Percentiles rank a stretch among this genome's conserved stretches.
Conservation (phyloP, 257 asterid species). For the Eustoma russellianum region DNA sequence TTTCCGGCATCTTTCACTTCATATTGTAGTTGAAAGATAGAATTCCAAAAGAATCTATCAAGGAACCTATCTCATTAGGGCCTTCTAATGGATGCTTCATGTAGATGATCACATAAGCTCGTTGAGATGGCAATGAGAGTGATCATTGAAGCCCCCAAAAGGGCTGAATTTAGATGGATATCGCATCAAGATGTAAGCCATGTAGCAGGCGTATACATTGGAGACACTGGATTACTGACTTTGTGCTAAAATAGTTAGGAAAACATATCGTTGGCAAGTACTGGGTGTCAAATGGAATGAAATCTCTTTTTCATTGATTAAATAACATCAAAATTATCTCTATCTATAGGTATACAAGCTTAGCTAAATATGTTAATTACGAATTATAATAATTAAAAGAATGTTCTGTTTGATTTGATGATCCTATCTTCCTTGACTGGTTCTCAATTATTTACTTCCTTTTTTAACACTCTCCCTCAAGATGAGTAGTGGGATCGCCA, state of each 20-base stretch:
- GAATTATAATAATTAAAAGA: too few species aligned
- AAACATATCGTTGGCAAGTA: conserved; percentile 85
- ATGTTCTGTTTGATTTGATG: too few species aligned
- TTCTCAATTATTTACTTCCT: too few species aligned
- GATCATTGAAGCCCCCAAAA: conserved; percentile 76
- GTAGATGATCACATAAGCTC: conserved; percentile 94
- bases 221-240: conserved; percentile 88
- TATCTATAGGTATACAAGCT: too few species aligned
- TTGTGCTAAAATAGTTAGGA: conserved; percentile 86
- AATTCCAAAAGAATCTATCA: conserved; percentile 42
- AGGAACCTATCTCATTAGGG: conserved; percentile 31
- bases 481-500: too few species aligned
- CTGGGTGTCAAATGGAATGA: too few species aligned
- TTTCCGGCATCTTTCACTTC: conserved; percentile 59
- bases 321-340: too few species aligned
- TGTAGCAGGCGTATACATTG: conserved; percentile 73
- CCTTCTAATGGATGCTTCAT: conserved; percentile 63
- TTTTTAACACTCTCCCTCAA: too few species aligned
- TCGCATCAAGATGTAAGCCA: conserved; percentile 87
- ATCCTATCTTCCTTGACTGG: too few species aligned
- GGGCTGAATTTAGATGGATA: conserved; percentile 70
- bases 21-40: conserved; percentile 55
- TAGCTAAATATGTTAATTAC: too few species aligned
- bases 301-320: too few species aligned
- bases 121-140: conserved; percentile 93